Percentiles rank a stretch among this genome's conserved stretches.
Conservation (phyloP, 257 asterid genomes). For the Solanum appendiculatum region DNA sequence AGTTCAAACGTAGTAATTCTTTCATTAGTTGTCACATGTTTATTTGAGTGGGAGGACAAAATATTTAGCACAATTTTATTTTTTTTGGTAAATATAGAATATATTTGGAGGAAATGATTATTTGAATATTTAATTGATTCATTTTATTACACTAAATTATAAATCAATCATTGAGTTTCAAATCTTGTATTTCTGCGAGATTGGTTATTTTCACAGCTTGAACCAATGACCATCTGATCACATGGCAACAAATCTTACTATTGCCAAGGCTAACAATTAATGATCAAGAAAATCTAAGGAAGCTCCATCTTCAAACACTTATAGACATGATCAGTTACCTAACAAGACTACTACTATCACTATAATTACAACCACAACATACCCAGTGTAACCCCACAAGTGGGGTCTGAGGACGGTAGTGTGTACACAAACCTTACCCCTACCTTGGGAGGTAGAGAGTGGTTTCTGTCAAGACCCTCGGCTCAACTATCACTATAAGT, state of each 20-base stretch:
- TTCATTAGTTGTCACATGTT: not conserved
- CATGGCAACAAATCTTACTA: not conserved
- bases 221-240: not conserved
- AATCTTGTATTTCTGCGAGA: not conserved
- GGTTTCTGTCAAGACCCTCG: not conserved
- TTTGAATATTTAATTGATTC: not conserved
- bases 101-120: not conserved
- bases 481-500: not conserved
- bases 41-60: not conserved
- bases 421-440: not conserved
- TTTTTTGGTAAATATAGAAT: not conserved
- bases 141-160: not conserved
- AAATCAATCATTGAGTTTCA: not conserved
- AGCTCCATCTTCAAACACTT: not conserved
- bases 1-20: not conserved
- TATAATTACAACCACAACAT: not conserved
- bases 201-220: not conserved
- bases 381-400: not conserved
- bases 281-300: not conserved
- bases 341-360: not conserved
- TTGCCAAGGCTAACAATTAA: not conserved
- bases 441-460: not conserved
- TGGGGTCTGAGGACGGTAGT: not conserved
- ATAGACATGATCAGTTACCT: not conserved
- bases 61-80: no score